Conservation (phyloP, 2,329 filamentous ascomycete genomes). For the Fusarium coicis region DNA sequence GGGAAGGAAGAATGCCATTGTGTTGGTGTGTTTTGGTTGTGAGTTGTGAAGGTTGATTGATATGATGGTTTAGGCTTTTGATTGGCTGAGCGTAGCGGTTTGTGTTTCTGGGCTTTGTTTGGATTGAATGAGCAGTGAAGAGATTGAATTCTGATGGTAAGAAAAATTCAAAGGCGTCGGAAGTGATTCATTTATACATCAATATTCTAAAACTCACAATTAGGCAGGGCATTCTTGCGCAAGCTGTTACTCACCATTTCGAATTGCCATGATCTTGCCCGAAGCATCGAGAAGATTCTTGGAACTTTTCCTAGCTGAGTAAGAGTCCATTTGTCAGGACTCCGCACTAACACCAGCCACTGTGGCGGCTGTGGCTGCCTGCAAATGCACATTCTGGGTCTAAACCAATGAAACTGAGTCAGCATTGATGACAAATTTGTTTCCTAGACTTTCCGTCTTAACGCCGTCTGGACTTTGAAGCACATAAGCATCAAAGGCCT, state of each 20-base stretch:
- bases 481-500: too few relatives aligned
- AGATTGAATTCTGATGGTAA: background rate
- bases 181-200: constrained; percentile 1
- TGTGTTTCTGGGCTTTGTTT: background rate
- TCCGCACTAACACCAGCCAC: background rate
- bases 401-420: background rate
- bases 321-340: constrained; percentile 8
- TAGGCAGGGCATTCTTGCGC: constrained; percentile 7
- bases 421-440: background rate
- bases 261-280: constrained; percentile 2
- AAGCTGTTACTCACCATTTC: constrained; percentile 9
- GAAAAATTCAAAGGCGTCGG: background rate
- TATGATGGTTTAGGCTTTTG: background rate
- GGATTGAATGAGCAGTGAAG: background rate
- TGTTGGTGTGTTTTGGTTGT: background rate
- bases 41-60: background rate
- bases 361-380: background rate
- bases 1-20: constrained; percentile 28
- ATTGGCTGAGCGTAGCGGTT: background rate
- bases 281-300: constrained; percentile 7
- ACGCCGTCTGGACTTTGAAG: background rate
- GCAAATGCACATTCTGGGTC: background rate
- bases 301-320: background rate
- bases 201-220: accelerated
- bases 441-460: background rate